Percentiles rank a stretch among this genome's conserved stretches.
Evolutionary conservation across 2,329 filamentous ascomycete species (phyloP).

Genomic region (Chaetomium olivaceum): DNA sequence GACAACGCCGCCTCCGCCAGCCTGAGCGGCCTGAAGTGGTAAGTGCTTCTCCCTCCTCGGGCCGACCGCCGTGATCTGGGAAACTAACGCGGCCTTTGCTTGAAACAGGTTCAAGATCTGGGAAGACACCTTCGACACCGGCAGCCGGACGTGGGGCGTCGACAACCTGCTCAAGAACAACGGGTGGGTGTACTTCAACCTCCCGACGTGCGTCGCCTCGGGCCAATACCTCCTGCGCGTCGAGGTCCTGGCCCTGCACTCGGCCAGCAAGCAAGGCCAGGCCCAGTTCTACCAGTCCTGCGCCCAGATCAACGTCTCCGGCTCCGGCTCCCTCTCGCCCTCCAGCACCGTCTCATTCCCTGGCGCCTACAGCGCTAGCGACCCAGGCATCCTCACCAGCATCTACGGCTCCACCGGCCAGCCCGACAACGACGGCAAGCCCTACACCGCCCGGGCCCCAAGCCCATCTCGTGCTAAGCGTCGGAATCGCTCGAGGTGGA

Average conservation of each 20-base stretch:
- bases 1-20: slow-evolving; percentile 49
- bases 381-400: slow-evolving; percentile 49
- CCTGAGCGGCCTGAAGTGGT: slow-evolving; percentile 47
- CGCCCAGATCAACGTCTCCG: slow-evolving; percentile 45
- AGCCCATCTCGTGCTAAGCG: slow-evolving; percentile 37
- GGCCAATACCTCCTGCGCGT: slow-evolving; percentile 58
- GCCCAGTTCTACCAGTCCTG: slow-evolving; percentile 49
- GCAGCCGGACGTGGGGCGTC: slow-evolving; percentile 50
- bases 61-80: not conserved
- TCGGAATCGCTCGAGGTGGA: not conserved
- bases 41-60: not conserved
- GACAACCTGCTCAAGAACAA: slow-evolving; percentile 46
- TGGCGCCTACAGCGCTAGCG: slow-evolving; percentile 45
- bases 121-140: slow-evolving; percentile 49
- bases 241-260: slow-evolving; percentile 56
- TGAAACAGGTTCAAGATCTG: slow-evolving; percentile 52
- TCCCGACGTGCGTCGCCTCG: slow-evolving; percentile 53
- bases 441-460: slow-evolving; percentile 45
- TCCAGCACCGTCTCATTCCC: slow-evolving; percentile 47
- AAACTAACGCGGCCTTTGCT: slow-evolving; percentile 8
- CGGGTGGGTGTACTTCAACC: slow-evolving; percentile 50
- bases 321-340: slow-evolving; percentile 41
- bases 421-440: slow-evolving; percentile 45
- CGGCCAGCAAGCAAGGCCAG: slow-evolving; percentile 42
- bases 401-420: slow-evolving; percentile 47